A percentile compares a stretch with the other conserved stretches of the same genome.
phyloP scores from a whole-genome alignment of 345 rosid species.

The Hevea brasiliensis region DNA sequence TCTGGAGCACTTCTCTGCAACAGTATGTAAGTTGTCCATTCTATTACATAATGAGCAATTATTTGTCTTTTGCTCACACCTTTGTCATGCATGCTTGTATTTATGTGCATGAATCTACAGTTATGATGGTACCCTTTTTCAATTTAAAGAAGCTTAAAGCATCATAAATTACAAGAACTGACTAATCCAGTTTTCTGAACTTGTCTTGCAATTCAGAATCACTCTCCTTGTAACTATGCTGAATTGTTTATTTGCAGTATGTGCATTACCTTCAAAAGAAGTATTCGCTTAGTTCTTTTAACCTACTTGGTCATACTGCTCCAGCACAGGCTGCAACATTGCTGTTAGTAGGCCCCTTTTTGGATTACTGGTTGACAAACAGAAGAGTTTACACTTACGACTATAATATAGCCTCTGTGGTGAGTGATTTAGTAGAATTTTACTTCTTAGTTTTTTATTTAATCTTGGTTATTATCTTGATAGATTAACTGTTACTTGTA shows the following conservation, averaged over 20 bases:
- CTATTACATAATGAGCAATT: background rate
- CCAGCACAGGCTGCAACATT: conserved; percentile 86
- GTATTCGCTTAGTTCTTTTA: conserved; percentile 80
- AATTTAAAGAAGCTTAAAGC: background rate
- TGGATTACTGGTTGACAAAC: conserved; percentile 76
- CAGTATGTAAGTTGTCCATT: conserved; percentile 78
- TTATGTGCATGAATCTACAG: background rate
- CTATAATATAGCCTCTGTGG: conserved; percentile 55
- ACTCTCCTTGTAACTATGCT: background rate
- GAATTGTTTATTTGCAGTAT: conserved; percentile 49
- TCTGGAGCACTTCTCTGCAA: conserved; percentile 97
- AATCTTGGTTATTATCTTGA: background rate
- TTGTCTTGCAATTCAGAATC: background rate
- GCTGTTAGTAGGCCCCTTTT: conserved; percentile 77
- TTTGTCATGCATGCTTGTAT: background rate
- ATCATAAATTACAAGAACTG: background rate
- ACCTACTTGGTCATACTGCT: conserved; percentile 87
- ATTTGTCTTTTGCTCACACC: too few relatives aligned
- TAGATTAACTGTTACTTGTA: background rate
- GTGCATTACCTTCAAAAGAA: conserved; percentile 87
- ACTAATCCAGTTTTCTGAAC: background rate
- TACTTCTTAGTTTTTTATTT: background rate
- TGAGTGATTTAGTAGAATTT: conserved; percentile 31
- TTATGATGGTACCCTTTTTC: background rate
- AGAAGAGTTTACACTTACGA: conserved; percentile 66